Evolutionary conservation across 441 rosid genomes (phyloP).

Genomic region (Gossypium davidsonii): DNA sequence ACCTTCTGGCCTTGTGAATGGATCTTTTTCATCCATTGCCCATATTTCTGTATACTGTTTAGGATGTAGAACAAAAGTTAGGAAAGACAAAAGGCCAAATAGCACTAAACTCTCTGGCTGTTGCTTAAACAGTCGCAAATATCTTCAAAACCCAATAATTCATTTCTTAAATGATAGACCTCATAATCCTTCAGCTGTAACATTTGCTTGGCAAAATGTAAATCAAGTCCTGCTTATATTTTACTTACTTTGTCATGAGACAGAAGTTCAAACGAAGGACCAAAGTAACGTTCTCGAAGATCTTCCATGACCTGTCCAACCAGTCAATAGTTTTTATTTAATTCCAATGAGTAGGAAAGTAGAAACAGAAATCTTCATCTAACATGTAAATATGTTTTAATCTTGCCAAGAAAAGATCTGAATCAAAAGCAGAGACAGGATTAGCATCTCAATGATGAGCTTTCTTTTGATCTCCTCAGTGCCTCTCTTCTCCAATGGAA

Average conservation of each 20-base stretch:
- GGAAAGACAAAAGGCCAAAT: constrained; percentile 4
- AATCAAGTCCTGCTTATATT: background rate
- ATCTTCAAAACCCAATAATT: background rate
- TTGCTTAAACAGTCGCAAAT: background rate
- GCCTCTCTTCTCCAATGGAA: background rate
- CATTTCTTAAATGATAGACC: background rate
- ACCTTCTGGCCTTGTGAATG: constrained; percentile 54
- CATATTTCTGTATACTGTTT: constrained; percentile 73
- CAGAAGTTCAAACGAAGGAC: constrained; percentile 72
- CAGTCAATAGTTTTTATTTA: constrained; percentile 7
- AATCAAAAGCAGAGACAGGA: background rate
- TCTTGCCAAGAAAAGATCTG: background rate
- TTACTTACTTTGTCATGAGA: constrained; percentile 71
- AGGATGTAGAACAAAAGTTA: background rate
- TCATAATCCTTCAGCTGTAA: background rate
- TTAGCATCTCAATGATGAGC: background rate
- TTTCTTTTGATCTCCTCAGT: background rate
- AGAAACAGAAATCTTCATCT: background rate
- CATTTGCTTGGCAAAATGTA: background rate
- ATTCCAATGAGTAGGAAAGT: background rate
- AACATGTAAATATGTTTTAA: background rate
- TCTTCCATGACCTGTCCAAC: constrained; percentile 55
- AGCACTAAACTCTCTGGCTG: background rate
- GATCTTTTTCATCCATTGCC: constrained; percentile 83
- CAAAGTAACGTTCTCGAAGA: constrained; percentile 88